Base-by-base conservation (phyloP, 306 rosid species). In the Prunus mira region DNA sequence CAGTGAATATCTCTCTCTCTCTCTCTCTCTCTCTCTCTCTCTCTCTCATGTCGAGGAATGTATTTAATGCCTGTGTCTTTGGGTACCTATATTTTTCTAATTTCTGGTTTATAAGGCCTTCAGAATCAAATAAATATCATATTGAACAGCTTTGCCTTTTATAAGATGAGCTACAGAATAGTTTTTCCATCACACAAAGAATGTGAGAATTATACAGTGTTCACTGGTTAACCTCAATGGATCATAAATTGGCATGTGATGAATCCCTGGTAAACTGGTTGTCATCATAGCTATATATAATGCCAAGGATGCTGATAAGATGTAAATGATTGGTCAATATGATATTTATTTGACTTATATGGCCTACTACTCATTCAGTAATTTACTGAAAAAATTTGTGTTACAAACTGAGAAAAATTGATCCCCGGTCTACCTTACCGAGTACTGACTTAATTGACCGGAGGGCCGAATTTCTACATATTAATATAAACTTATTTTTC, bases 1-100 rank as follows among this genome's bases (percentile, higher is more conserved):
- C 71, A 57, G 75, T 82, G 41, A 46, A 71, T 73, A 34, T 60
- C 67, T 62, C 69, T 3, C 4, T 51, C 56, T 51, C 56, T 51
- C 56, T 51, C 56, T 51, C 56, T 51, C 56, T 51, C 56, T 51
- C 14, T 50, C 60, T 50, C 11, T n/a, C 19, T 30, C 34, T 3
- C 57, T 11, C 52, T 22, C 25, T 49, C 71, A 3, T 47, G 38
- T 49, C 8, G n/a, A 15, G 11, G 8, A 34, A 5, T 11, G 41
- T 73, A 8, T 72, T 17, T 49, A 1, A 11, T 20, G 56, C 18
- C 17, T 18, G 25, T 25, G 25, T 6, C 15, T 54, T 66, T 25
- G 8, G 17, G n/a, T 52, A 18, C 10, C 57, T 18, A 17, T 52
- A 5, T 52, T 52, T 52, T 52, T 52, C 57, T 18, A 17, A 52